These are phyloP conservation scores for Pyrrhoderma noxium DNA, from an alignment of 1,284 basidiomycete species.

Conservation along the genomic window DNA sequence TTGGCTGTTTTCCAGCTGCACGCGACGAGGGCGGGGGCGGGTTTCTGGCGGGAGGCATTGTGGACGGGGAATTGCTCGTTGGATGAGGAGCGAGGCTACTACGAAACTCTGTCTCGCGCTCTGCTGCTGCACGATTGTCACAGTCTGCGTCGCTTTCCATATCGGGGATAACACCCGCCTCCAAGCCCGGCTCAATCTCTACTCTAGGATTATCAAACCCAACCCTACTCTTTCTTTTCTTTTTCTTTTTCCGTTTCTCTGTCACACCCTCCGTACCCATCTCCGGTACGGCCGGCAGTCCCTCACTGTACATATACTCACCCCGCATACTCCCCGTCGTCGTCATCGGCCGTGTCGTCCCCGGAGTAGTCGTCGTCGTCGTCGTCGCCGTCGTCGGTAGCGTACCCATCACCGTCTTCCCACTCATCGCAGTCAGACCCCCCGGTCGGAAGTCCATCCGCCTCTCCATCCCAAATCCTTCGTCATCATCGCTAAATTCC, in stretches of 20 bases:
- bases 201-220: background rate
- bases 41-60: slow-evolving; percentile 34
- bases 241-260: slow-evolving; percentile 34
- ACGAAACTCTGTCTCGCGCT: background rate
- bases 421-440: slow-evolving; percentile 25
- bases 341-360: slow-evolving; percentile 22
- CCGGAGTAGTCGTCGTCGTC: slow-evolving; percentile 21
- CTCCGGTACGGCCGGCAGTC: background rate
- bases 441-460: slow-evolving; percentile 13
- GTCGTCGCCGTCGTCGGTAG: background rate
- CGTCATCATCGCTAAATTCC: slow-evolving; percentile 28
- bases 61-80: slow-evolving; percentile 28
- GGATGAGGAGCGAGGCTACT: slow-evolving; percentile 3
- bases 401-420: background rate
- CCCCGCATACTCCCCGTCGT: background rate
- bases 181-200: background rate
- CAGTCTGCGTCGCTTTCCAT: slow-evolving; percentile 4
- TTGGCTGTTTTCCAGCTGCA: slow-evolving; percentile 20
- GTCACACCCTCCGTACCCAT: slow-evolving; percentile 19
- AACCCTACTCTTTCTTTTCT: slow-evolving; percentile 26
- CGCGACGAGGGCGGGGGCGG: slow-evolving; percentile 21
- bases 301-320: slow-evolving; percentile 20
- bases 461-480: slow-evolving; percentile 27
- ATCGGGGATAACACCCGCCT: background rate
- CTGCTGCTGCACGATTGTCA: slow-evolving; percentile 30